Evolutionary conservation across 2,329 filamentous ascomycete genomes (phyloP).

Genomic region (Lachnellula suecica): DNA sequence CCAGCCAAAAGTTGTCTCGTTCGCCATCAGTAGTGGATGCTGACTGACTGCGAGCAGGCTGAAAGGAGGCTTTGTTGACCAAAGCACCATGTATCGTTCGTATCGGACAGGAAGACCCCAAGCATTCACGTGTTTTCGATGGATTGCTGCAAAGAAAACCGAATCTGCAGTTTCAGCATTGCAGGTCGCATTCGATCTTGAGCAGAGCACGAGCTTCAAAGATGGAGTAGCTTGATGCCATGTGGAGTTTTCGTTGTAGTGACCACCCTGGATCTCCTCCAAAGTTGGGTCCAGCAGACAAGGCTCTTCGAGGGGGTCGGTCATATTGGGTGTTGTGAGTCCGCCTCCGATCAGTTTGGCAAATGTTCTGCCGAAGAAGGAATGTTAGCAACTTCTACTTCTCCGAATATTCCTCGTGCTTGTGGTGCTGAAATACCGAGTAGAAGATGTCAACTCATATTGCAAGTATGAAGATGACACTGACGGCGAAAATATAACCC

Average conservation of each 20-base stretch:
- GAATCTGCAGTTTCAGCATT: slow-evolving; percentile 20
- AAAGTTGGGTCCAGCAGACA: slow-evolving; percentile 19
- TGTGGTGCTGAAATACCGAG: slow-evolving; percentile 1
- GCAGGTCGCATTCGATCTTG: slow-evolving; percentile 28
- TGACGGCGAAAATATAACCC: slow-evolving; percentile 38
- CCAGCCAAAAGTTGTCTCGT: slow-evolving; percentile 38
- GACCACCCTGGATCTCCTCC: slow-evolving; percentile 8
- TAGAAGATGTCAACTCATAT: slow-evolving; percentile 34
- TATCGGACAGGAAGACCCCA: slow-evolving; percentile 37
- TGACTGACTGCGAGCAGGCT: slow-evolving; percentile 35
- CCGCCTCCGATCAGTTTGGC: slow-evolving; percentile 23
- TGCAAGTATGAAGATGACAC: slow-evolving; percentile 35
- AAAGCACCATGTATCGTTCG: slow-evolving; percentile 38
- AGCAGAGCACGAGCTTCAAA: slow-evolving; percentile 37
- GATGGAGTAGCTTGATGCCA: slow-evolving; percentile 41
- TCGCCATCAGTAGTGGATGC: slow-evolving; percentile 35
- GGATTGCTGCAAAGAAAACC: slow-evolving; percentile 37
- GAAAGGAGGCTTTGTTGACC: slow-evolving; percentile 36
- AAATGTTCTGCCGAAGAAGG: slow-evolving; percentile 10
- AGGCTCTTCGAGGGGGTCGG: slow-evolving; percentile 16
- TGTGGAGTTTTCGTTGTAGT: slow-evolving; percentile 21
- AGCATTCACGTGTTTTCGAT: slow-evolving; percentile 37
- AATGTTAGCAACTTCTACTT: background rate
- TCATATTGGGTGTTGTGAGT: slow-evolving; percentile 24
- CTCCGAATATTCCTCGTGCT: background rate